A percentile compares a stretch with the other conserved stretches of the same genome.
These are phyloP conservation scores for Mallotus nudiflorus DNA, from an alignment of 345 rosid species.

Conservation along the genomic window DNA sequence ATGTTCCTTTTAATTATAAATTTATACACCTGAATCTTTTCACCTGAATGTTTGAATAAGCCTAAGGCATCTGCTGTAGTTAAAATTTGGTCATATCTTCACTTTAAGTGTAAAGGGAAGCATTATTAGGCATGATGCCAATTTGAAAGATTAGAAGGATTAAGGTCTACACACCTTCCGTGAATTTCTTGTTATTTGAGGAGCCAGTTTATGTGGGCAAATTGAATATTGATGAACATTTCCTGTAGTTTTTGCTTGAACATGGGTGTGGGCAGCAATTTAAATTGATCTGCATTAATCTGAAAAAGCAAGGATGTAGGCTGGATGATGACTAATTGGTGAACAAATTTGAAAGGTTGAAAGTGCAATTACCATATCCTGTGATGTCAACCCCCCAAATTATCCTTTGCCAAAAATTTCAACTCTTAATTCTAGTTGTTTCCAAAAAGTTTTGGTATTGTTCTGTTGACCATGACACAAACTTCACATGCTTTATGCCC, in stretches of 20 bases:
- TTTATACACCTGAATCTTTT: slow-evolving; percentile 1
- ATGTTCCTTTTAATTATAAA: not conserved
- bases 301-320: not conserved
- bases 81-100: not conserved
- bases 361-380: not conserved
- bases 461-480: not conserved
- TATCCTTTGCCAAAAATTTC: not conserved
- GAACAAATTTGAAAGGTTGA: not conserved
- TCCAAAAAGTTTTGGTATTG: not conserved
- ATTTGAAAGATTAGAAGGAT: not conserved
- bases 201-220: slow-evolving; percentile 1
- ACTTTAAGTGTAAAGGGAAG: not conserved
- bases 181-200: slow-evolving; percentile 1
- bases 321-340: not conserved
- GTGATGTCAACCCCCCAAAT: not conserved
- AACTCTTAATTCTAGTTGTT: slow-evolving; percentile 3
- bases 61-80: not conserved
- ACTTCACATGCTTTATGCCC: slow-evolving; percentile 21
- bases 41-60: not conserved
- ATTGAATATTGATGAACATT: too few relatives aligned
- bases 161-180: not conserved
- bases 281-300: too few relatives aligned
- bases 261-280: too few relatives aligned
- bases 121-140: not conserved
- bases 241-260: too few relatives aligned